Evolutionary conservation across 1,284 basidiomycete species (phyloP).

Genomic region (Naganishia liquefaciens): DNA sequence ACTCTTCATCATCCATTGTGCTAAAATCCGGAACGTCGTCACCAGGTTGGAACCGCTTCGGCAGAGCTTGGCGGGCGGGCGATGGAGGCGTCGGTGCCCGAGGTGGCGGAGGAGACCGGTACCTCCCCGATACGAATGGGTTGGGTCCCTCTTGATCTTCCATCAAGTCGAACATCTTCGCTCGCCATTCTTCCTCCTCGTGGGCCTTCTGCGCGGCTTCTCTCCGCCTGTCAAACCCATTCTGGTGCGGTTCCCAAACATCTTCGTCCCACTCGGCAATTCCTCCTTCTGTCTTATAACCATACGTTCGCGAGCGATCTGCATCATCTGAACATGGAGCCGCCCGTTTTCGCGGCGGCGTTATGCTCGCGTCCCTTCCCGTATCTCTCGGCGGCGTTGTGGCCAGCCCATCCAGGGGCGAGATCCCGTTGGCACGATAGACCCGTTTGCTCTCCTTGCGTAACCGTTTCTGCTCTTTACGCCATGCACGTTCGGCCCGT

Average conservation of each 20-base stretch:
- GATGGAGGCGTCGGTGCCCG: not conserved
- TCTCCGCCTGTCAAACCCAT: constrained; percentile 3
- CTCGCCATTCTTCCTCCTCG: constrained; percentile 24
- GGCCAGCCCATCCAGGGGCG: constrained; percentile 23
- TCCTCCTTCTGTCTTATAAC: constrained; percentile 3
- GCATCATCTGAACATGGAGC: not conserved
- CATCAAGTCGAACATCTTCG: constrained; percentile 35
- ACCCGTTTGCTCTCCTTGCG: constrained; percentile 31
- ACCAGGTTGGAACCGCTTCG: constrained; percentile 15
- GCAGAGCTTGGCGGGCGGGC: constrained; percentile 13
- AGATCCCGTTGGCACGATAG: constrained; percentile 31
- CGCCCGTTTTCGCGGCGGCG: constrained; percentile 33
- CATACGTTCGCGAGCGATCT: constrained; percentile 6
- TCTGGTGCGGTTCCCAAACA: constrained; percentile 21
- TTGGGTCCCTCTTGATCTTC: constrained; percentile 32
- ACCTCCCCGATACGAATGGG: constrained; percentile 30
- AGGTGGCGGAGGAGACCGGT: constrained; percentile 29
- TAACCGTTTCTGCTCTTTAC: constrained; percentile 28
- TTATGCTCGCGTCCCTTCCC: constrained; percentile 31
- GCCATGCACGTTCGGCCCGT: constrained; percentile 26
- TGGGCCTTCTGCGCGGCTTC: not conserved
- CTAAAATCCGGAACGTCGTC: constrained; percentile 13
- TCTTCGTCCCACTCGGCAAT: constrained; percentile 20
- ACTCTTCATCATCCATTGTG: constrained; percentile 34
- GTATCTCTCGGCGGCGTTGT: constrained; percentile 22